Conservation (phyloP, 345 rosid species). For the Abelmoschus esculentus region DNA sequence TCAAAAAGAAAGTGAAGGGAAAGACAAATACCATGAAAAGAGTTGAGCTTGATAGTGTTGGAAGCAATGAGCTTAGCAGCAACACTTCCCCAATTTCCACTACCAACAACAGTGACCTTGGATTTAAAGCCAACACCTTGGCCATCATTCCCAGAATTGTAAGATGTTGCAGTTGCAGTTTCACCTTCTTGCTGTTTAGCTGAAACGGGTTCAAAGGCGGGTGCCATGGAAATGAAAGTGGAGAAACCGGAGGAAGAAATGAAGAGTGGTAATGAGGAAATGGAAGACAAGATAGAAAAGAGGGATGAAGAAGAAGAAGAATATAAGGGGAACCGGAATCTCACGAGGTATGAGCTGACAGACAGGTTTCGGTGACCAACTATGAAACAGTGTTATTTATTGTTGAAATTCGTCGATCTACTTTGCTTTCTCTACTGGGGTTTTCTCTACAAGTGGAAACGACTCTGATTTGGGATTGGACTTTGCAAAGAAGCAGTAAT, state of each 20-base stretch:
- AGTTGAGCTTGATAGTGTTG: slow-evolving; percentile 61
- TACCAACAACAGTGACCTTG: slow-evolving; percentile 87
- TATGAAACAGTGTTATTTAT: slow-evolving; percentile 12
- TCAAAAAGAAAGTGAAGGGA: background rate
- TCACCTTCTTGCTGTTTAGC: slow-evolving; percentile 2
- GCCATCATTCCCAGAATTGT: background rate
- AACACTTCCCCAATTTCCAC: slow-evolving; percentile 99
- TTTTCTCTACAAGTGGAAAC: background rate
- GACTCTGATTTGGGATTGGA: no score
- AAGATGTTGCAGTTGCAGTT: background rate
- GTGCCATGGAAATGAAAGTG: slow-evolving; percentile 27
- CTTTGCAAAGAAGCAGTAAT: no score
- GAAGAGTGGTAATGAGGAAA: no score
- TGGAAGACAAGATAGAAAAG: slow-evolving; percentile 3
- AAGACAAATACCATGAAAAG: slow-evolving; percentile 53
- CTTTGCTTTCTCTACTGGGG: background rate
- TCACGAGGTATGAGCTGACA: slow-evolving; percentile 37
- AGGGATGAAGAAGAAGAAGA: slow-evolving; percentile 6
- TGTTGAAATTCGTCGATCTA: slow-evolving; percentile 31
- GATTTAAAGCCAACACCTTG: slow-evolving; percentile 21
- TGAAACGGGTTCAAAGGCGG: slow-evolving; percentile 19
- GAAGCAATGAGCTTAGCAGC: slow-evolving; percentile 96
- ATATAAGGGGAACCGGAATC: slow-evolving; percentile 21
- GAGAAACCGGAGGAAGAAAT: slow-evolving; percentile 12
- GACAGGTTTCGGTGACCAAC: slow-evolving; percentile 32